Evolutionary conservation across 2,329 filamentous ascomycete species (phyloP), one percentile per base, ranked within the genome.

Genomic region (Monilinia laxa): DNA sequence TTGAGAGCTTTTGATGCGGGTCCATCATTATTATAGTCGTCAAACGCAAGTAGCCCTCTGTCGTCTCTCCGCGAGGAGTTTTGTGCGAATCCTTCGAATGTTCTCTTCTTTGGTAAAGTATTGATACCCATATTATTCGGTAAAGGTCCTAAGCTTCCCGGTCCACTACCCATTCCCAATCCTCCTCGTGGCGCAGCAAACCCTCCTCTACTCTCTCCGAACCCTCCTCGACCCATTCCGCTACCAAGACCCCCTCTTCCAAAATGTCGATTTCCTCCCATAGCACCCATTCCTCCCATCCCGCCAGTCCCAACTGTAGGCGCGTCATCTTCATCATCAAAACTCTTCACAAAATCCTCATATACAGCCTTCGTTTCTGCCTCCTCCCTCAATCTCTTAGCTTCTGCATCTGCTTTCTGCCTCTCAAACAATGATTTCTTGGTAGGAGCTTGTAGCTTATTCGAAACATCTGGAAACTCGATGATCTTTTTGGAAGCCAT

Each of bases 391-490:
- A 86, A 84, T 68, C 91, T 88, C 80, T 97, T 97, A 31, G 92
- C 92, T 81, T 96, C 92, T 66, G 91, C 91, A 77, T 96, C 92
- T 68, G 91, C 91, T 77, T 91, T 92, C 77, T 96, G 91, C 73
- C 89, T 89, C 80, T 97, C 93, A 77, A 96, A 97, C 35, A 90
- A 84, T 25, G 92, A 96, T 76, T 95, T 91, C 79, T 93, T 95
- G 69, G 88, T 84, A 0, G 91, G 87, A 59, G 91, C 91, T 66
- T 90, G 86, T 62, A 95, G 87, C 78, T 96, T 96, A 62, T 88
- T 85, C 66, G 89, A 86, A 68, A 91, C 83, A 73, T 92, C 86
- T 18, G 91, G 89, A 74, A 94, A 93, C 65, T 76, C 74, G 31
- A 67, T 59, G 42, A 77, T 72, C 64, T 76, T 75, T 67, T 75